A percentile compares a stretch with the other conserved stretches of the same genome.
phyloP scores from a whole-genome alignment of 2,329 filamentous ascomycete species.

The Sporothrix inflata region DNA sequence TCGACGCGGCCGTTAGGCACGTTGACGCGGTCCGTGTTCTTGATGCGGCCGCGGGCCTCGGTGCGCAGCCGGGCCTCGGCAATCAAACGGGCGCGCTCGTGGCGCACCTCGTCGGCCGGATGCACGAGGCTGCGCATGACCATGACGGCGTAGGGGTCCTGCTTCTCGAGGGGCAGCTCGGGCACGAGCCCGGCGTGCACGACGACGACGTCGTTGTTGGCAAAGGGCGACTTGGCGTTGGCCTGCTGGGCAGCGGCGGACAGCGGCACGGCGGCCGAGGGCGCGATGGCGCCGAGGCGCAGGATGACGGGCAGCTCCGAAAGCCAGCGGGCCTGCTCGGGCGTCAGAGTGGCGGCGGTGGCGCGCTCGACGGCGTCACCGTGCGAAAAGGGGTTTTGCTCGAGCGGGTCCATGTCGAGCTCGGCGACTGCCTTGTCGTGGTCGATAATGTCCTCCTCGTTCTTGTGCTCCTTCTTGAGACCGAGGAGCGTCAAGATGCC shows the following conservation, averaged over 20 bases:
- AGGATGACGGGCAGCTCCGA: conserved; percentile 76
- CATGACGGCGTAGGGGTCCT: conserved; percentile 82
- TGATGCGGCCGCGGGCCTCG: conserved; percentile 31
- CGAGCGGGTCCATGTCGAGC: conserved; percentile 26
- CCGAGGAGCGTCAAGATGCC: conserved; percentile 5
- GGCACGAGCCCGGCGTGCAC: conserved; percentile 88
- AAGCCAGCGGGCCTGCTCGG: conserved; percentile 70
- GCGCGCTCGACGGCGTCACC: conserved; percentile 52
- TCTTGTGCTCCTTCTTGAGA: conserved; percentile 16
- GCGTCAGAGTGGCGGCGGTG: conserved; percentile 56
- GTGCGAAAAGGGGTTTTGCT: conserved; percentile 38
- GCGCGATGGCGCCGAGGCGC: conserved; percentile 62
- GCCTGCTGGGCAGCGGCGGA: not conserved
- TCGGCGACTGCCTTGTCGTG: conserved; percentile 26
- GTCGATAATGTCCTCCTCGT: conserved; percentile 29
- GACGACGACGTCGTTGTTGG: conserved; percentile 61
- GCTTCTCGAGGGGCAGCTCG: conserved; percentile 68
- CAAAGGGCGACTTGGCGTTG: conserved; percentile 34
- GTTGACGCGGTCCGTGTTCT: conserved; percentile 26
- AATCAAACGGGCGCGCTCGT: conserved; percentile 39
- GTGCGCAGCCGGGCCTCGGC: conserved; percentile 43
- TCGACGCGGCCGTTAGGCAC: conserved; percentile 34
- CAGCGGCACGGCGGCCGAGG: conserved; percentile 45
- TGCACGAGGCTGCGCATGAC: conserved; percentile 82
- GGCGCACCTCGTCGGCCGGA: conserved; percentile 57